A percentile compares a stretch with the other conserved stretches of the same genome.
Conservation (phyloP, 129 eudicot species). For the Deinandra increscens region DNA sequence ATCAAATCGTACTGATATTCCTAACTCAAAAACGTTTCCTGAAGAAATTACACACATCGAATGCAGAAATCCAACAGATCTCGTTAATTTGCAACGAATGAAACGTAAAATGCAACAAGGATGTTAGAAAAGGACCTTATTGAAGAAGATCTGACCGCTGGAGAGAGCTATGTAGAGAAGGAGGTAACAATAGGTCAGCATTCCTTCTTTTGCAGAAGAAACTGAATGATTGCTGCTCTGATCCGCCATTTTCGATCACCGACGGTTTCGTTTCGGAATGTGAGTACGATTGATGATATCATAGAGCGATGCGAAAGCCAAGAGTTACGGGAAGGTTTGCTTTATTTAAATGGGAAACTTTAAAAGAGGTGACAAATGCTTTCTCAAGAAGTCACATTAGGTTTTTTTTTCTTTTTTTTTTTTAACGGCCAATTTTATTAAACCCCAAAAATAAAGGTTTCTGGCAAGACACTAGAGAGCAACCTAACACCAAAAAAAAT, state of each 20-base stretch:
- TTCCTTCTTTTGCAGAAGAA: constrained; percentile 38
- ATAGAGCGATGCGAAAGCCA: constrained; percentile 18
- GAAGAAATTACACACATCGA: not conserved
- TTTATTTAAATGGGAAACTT: too few species aligned
- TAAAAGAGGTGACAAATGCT: too few species aligned
- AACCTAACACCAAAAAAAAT: too few species aligned
- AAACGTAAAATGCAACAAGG: not conserved
- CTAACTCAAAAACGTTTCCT: not conserved
- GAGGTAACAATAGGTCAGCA: constrained; percentile 61
- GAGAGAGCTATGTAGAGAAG: constrained; percentile 85
- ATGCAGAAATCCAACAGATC: constrained; percentile 21
- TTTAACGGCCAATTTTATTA: too few species aligned
- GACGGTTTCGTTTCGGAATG: constrained; percentile 5
- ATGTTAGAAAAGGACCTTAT: constrained; percentile 53
- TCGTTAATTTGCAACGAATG: not conserved
- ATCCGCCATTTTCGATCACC: constrained; percentile 66
- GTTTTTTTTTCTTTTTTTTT: too few species aligned
- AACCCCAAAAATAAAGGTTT: too few species aligned
- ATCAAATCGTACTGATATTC: not conserved
- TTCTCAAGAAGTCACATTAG: too few species aligned
- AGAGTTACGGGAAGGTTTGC: constrained; percentile 26
- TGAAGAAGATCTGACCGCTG: constrained; percentile 98
- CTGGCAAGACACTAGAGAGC: too few species aligned
- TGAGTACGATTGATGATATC: not conserved
- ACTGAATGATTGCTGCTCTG: constrained; percentile 33